These are phyloP conservation scores for Pisolithus marmoratus DNA, from an alignment of 768 basidiomycete genomes.

Conservation along the genomic window DNA sequence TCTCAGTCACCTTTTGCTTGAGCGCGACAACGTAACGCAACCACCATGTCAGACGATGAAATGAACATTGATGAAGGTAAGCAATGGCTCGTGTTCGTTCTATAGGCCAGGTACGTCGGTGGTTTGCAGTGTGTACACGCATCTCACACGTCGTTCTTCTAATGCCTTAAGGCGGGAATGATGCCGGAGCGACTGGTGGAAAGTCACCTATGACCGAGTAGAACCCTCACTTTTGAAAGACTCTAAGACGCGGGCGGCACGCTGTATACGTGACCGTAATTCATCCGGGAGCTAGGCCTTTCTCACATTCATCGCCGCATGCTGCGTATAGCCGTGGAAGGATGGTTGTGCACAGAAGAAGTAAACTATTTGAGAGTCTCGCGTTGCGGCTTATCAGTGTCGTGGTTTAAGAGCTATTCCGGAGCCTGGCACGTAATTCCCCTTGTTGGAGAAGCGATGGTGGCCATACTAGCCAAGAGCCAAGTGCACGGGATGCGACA, in stretches of 20 bases:
- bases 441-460: too few relatives aligned
- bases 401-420: too few relatives aligned
- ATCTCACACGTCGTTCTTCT: slow-evolving; percentile 8
- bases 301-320: slow-evolving; percentile 5
- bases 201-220: slow-evolving; percentile 76
- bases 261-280: slow-evolving; percentile 55
- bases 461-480: too few relatives aligned
- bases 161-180: slow-evolving; percentile 50
- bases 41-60: slow-evolving; percentile 84
- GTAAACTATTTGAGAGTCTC: too few relatives aligned
- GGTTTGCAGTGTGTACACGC: not conserved
- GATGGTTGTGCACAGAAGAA: too few relatives aligned
- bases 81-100: slow-evolving; percentile 8
- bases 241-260: slow-evolving; percentile 73
- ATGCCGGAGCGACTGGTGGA: slow-evolving; percentile 43
- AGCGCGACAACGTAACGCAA: slow-evolving; percentile 1
- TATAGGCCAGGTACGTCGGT: too few relatives aligned
- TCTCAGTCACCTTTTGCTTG: not conserved
- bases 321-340: slow-evolving; percentile 76
- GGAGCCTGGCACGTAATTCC: too few relatives aligned
- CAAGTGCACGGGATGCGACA: too few relatives aligned
- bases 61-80: slow-evolving; percentile 88
- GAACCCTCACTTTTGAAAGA: slow-evolving; percentile 65
- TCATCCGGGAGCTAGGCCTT: slow-evolving; percentile 2
- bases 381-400: too few relatives aligned